A percentile compares a stretch with the other conserved stretches of the same genome.
Evolutionary conservation across 164 flowering plant species (phyloP).

Genomic region (Magnolia officinalis): DNA sequence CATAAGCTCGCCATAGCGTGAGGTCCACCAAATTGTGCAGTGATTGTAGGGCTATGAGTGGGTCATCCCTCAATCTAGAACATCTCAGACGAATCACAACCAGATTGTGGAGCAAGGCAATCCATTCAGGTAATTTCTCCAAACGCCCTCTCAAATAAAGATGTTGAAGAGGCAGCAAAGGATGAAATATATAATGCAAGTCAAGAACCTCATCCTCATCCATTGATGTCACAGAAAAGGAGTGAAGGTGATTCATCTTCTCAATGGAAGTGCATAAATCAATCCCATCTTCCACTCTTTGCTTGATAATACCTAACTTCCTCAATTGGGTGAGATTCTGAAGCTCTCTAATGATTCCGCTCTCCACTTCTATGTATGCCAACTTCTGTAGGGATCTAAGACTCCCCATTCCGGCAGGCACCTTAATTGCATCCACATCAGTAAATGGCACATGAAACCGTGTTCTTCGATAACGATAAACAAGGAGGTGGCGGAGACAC

Average conservation of each 20-base stretch:
- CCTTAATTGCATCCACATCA: background rate
- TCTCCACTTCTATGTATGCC: constrained; percentile 5
- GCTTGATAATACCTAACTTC: background rate
- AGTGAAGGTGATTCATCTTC: constrained; percentile 2
- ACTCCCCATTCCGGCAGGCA: background rate
- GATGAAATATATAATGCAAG: background rate
- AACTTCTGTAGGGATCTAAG: constrained; percentile 9
- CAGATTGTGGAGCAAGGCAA: background rate
- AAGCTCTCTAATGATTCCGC: background rate
- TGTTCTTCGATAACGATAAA: background rate
- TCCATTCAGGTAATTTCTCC: background rate
- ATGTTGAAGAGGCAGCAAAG: too few relatives aligned
- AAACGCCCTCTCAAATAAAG: background rate
- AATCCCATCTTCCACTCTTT: background rate
- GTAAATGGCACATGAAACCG: background rate
- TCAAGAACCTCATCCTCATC: constrained; percentile 1
- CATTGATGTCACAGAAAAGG: background rate
- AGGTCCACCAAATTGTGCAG: background rate
- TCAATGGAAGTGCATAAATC: constrained; percentile 7
- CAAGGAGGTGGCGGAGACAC: constrained; percentile 11
- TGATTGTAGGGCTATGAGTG: background rate
- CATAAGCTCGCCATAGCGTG: background rate
- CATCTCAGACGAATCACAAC: background rate
- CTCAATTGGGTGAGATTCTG: constrained; percentile 9
- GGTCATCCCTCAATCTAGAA: background rate